Evolutionary conservation across 106 monocot genomes (phyloP).

Genomic region (Vanilla planifolia): DNA sequence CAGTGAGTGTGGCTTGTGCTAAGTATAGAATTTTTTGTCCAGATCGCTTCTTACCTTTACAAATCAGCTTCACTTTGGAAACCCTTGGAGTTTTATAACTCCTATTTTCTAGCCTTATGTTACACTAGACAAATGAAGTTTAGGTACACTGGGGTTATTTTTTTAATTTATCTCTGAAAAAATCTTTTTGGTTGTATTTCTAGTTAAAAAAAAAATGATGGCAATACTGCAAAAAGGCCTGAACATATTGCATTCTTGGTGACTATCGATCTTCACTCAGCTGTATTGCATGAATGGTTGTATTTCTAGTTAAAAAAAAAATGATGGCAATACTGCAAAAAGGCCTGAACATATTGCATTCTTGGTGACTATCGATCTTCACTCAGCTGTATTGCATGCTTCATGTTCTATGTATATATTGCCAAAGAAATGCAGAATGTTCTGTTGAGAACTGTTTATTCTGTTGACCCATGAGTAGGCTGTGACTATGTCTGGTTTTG

Average conservation of each 20-base stretch:
- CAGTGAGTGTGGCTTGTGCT: no score
- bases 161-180: constrained; percentile 4
- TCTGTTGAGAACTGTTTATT: background rate
- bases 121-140: no score
- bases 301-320: background rate
- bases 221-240: background rate
- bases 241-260: constrained; percentile 1
- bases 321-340: background rate
- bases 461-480: background rate
- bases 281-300: no score
- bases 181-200: background rate
- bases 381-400: no score
- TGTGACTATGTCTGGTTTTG: background rate
- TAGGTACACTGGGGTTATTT: no score
- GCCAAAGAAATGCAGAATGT: background rate
- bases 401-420: background rate
- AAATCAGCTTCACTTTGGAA: no score
- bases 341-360: constrained; percentile 2
- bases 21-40: no score
- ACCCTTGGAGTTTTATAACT: no score
- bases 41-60: no score
- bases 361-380: background rate
- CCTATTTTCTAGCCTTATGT: no score
- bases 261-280: background rate
- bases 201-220: background rate